These are phyloP conservation scores for Micractinium sp. DNA, from an alignment of 139 green algal species.

Conservation along the genomic window DNA sequence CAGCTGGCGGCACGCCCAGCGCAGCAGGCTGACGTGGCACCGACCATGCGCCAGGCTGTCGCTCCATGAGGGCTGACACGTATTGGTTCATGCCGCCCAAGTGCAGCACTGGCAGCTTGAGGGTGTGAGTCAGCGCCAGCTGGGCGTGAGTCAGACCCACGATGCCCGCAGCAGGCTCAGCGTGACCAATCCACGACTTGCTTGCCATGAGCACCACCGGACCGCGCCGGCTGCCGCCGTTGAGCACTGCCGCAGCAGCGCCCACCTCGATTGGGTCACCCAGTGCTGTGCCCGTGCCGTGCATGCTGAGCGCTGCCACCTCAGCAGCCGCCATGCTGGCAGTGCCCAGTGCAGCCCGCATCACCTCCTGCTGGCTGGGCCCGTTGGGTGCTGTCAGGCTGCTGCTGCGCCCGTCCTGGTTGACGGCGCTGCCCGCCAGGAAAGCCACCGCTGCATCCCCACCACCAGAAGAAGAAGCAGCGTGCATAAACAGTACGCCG, in stretches of 20 bases:
- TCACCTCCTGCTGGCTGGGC: slow-evolving; percentile 60
- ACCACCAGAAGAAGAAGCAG: neutral
- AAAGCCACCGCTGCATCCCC: slow-evolving; percentile 17
- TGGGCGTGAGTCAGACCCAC: slow-evolving; percentile 59
- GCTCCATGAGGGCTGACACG: slow-evolving; percentile 39
- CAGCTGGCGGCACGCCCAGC: neutral
- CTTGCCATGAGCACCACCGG: slow-evolving; percentile 67
- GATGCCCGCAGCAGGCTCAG: slow-evolving; percentile 79
- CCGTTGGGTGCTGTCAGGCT: slow-evolving; percentile 70
- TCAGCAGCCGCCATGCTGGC: slow-evolving; percentile 21
- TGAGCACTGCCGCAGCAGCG: slow-evolving; percentile 44
- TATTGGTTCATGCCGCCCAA: slow-evolving; percentile 53
- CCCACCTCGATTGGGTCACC: slow-evolving; percentile 92
- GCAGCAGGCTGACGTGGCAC: slow-evolving; percentile 20
- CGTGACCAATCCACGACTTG: slow-evolving; percentile 81
- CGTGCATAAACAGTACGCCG: slow-evolving; percentile 51
- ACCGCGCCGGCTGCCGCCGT: neutral
- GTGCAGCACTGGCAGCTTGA: slow-evolving; percentile 51
- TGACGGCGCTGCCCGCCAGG: slow-evolving; percentile 51
- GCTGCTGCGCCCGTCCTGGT: slow-evolving; percentile 69
- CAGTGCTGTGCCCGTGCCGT: slow-evolving; percentile 88
- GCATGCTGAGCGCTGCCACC: slow-evolving; percentile 59
- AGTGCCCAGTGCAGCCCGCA: slow-evolving; percentile 48
- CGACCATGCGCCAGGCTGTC: neutral
- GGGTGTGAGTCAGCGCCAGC: neutral